Base-by-base conservation (phyloP, 225 moss, liverwort and hornwort genomes). In the Physcomitrellopsis africana region DNA sequence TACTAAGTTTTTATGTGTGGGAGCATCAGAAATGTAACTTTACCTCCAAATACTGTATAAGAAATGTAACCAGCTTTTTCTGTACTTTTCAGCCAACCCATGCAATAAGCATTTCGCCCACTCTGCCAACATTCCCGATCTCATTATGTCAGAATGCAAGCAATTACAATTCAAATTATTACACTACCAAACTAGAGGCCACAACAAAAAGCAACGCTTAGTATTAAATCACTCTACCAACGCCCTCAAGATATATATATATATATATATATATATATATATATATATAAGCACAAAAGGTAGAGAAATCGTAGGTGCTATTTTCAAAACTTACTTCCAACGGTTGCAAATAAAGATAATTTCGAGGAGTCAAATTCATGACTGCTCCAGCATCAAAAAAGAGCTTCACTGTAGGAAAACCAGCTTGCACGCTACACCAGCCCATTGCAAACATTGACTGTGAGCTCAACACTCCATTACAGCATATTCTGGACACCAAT, bases 341-440 rank as follows among this genome's bases (percentile, higher is more conserved):
- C 17, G 0, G 23, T 0, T 27, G 0, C 10, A 2, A 9, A 41
- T 45, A 0, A 14, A 86, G 44, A 43, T 86, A 89, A 66, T 81
- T 86, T 16, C 1, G 15, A 17, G 83, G 86, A 51, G 22, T 57
- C 74, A 89, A 78, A 45, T 53, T 63, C 79, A 85, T 82, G 6
- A 55, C 69, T 69, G 12, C 49, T 60, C 65, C 79, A 8, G 65
- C 73, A 17, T 71, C 43, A 43, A 79, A 85, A 45, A 60, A 73
- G 32, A 82, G 82, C 7, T 45, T 32, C 13, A 79, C 76, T n/a
- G 49, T 0, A 41, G 85, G 81, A 57, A 85, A 85, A 46, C 32
- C 9, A 46, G 43, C 56, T 6, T 14, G 2, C 14, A 71, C 0
- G 63, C 85, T 86, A 74, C 70, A 86, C 11, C 64, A 60, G 55